Evolutionary conservation across 2,329 filamentous ascomycete species (phyloP), one percentile per base, ranked within the genome.

Genomic region (Penicillium sp.): DNA sequence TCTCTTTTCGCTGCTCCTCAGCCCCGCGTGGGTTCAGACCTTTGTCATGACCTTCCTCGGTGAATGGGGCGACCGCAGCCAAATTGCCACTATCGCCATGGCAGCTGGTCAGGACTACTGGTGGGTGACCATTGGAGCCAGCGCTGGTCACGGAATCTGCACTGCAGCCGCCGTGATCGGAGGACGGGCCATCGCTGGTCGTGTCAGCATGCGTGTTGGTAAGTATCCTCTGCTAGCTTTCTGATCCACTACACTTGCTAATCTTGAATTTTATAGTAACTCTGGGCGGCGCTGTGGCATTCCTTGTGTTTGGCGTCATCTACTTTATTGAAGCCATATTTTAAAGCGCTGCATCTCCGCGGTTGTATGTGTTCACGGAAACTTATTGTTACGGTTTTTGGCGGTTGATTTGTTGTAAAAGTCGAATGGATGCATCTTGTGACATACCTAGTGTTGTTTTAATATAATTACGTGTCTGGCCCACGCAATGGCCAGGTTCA

Each of bases 61-160:
- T 41, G 94, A 99, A 75, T 99, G 94, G 94, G 94, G 94, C 57
- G 94, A 99, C 71, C 87, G 94, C 66, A 96, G 91, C 73, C 94
- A 99, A 78, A 97, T 99, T 69, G 94, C 94, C 23, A 99, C 94
- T 0, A 96, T 99, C 71, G 94, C 94, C 53, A 99, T 99, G 94
- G 94, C 94, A 49, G 93, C 94, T 35, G 94, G 94, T 21, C 91
- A 96, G 75, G 94, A 99, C 73, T 99, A 97, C 76, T 97, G 93
- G 93, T 97, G 92, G 90, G 94, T 99, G 36, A 97, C 92, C 4
- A 81, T 92, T 47, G 94, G 94, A 58, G 93, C 94, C 1, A 85
- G 94, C 36, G 82, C 85, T 47, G 94, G 94, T 10, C 94, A 99
- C 75, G 89, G 86, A 45, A 85, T 93, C 64, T 99, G 94, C 79